Evolutionary conservation across 345 rosid genomes (phyloP), one percentile per base, ranked within the genome.

Genomic region (Arabis alpina): DNA sequence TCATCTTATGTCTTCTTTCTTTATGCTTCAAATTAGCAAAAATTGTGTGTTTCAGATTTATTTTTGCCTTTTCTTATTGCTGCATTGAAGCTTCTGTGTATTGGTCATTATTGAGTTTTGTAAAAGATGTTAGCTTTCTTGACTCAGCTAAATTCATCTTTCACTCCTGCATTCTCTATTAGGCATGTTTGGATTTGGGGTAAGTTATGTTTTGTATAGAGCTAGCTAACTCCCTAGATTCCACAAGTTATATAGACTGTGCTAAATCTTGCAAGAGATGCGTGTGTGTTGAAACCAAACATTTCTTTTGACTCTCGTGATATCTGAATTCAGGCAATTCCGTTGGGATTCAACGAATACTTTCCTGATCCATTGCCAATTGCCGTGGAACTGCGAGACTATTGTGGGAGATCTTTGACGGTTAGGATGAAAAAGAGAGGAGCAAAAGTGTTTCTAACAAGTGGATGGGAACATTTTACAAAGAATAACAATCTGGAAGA

Each of bases 391-490:
- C 57, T 64, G 19, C 50, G 11, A 8, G 34, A 37, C 58, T 39
- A 27, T 6, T 3, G 58, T 47, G 51, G 58, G 43, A 64, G 76
- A 72, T 72, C 36, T 13, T 72, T 71, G 76, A 47, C 70, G 8
- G 39, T 72, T 14, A 39, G 64, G 50, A 36, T 28, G 52, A 47
- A 72, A 64, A 64, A 3, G 27, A 54, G 64, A 72, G 64, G 64
- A 55, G 64, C 16, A 8, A 36, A 7, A 1, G 36, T 72, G 76
- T 64, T 25, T 12, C 49, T 63, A 15, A 54, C 50, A 11, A n/a
- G 24, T 47, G 76, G 70, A 27, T 72, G 70, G 70, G 76, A 63
- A 13, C 54, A 15, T 47, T 64, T 64, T 55, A 70, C 64, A 1
- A 64, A 16, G 4, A 70, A 64, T 1, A 45, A 55, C 36, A 50